phyloP scores from a whole-genome alignment of 1,284 basidiomycete species.

The Singerocomus inundabilis region DNA sequence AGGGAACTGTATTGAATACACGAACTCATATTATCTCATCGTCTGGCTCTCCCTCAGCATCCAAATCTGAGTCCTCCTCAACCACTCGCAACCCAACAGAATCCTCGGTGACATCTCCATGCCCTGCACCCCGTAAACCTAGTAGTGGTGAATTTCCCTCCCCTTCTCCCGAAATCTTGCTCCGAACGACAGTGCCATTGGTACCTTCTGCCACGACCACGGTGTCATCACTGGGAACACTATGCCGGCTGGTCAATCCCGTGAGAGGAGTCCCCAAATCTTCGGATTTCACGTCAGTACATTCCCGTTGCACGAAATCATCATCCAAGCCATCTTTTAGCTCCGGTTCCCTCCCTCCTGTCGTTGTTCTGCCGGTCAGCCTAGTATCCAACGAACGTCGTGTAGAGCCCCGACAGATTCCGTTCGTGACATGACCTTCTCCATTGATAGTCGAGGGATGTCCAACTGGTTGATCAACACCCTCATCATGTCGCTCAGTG shows the following conservation, averaged over 20 bases:
- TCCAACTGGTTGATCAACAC: slow-evolving; percentile 4
- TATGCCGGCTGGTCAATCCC: slow-evolving; percentile 50
- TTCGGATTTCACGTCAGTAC: slow-evolving; percentile 44
- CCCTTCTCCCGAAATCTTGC: slow-evolving; percentile 26
- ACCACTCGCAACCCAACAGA: slow-evolving; percentile 9
- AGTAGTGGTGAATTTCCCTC: slow-evolving; percentile 9
- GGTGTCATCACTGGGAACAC: slow-evolving; percentile 56
- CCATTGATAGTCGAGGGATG: slow-evolving; percentile 16
- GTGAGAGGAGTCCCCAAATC: slow-evolving; percentile 53
- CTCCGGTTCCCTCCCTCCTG: slow-evolving; percentile 1
- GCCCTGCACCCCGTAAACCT: neutral
- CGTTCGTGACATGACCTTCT: slow-evolving; percentile 20
- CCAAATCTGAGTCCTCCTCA: slow-evolving; percentile 35
- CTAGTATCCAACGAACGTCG: slow-evolving; percentile 4
- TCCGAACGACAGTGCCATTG: slow-evolving; percentile 10
- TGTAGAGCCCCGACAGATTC: slow-evolving; percentile 5
- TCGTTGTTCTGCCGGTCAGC: neutral
- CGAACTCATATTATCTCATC: slow-evolving; percentile 30
- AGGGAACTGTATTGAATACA: slow-evolving; percentile 24
- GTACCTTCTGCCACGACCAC: slow-evolving; percentile 32
- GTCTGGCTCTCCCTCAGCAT: slow-evolving; percentile 41
- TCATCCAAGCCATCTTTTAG: slow-evolving; percentile 4
- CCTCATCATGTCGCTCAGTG: slow-evolving; percentile 5
- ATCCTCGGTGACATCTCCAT: slow-evolving; percentile 3
- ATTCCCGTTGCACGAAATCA: slow-evolving; percentile 14